These are phyloP conservation scores for Leccinum longicurvipes DNA, from an alignment of 768 basidiomycete species.

Conservation along the genomic window DNA sequence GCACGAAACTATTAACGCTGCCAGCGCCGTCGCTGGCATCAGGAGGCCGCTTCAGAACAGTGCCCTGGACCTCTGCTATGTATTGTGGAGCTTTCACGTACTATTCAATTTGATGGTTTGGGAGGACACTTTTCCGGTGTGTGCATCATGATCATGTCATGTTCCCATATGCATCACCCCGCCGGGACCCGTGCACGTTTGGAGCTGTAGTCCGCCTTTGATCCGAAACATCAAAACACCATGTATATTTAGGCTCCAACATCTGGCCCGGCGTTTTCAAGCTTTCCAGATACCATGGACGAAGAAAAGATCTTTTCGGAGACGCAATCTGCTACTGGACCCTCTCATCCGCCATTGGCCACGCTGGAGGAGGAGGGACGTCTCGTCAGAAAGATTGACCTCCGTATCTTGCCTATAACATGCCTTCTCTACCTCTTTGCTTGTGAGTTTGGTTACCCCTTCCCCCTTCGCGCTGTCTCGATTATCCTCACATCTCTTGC, in stretches of 20 bases:
- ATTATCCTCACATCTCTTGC: neutral
- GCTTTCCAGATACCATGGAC: slow-evolving; percentile 12
- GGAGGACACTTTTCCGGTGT: neutral
- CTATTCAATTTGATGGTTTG: neutral
- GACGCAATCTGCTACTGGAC: neutral
- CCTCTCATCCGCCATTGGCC: slow-evolving; percentile 13
- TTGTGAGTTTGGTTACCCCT: slow-evolving; percentile 50
- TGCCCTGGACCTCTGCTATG: neutral
- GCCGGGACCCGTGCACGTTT: neutral
- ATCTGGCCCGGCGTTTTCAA: neutral
- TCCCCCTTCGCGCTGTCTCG: neutral
- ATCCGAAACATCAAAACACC: neutral
- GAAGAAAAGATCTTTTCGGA: slow-evolving; percentile 14
- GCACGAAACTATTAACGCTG: no score
- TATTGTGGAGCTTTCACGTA: neutral
- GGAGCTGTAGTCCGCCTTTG: neutral
- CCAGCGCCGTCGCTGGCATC: neutral
- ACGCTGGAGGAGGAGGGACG: slow-evolving; percentile 34
- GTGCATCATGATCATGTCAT: neutral
- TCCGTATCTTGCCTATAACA: slow-evolving; percentile 45
- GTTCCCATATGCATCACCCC: neutral
- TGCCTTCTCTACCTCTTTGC: slow-evolving; percentile 75
- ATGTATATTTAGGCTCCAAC: neutral
- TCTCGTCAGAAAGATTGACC: slow-evolving; percentile 38
- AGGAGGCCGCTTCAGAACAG: neutral